Base-by-base conservation (phyloP, 192 early-diverging fungal genomes). In the Linnemannia schmuckeri region DNA sequence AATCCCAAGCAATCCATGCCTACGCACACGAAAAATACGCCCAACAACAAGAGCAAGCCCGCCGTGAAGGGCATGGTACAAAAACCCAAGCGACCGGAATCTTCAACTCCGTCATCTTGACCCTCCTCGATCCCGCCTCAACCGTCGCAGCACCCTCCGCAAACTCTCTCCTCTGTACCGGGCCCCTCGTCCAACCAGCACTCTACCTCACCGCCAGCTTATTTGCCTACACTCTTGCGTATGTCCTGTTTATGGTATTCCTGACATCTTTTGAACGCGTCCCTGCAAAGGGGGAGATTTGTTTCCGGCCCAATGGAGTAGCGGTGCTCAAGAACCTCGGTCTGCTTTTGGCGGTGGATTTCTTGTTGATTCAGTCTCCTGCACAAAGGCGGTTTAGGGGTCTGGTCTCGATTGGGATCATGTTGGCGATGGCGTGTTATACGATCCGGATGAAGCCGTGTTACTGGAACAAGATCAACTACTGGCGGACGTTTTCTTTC, bases 401-500 rank as follows among this genome's bases (percentile, higher is more conserved):
- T 22, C 92, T 94, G 55, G 69, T 96, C 17, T 95, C 95, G 22
- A 92, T 96, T 71, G 87, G 91, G 0, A 94, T 95, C 74, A 88
- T 94, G 33, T 75, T 94, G 38, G 91, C 92, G 12, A 94, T 95
- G 94, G 93, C 93, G 15, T 95, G 94, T 75, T 95, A 94, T 68
- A 96, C 94, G 72, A 93, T 96, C 76, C 92, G 89, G 74, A 91
- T 91, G 72, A 90, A 90, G 72, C 95, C 94, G 5, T 96, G 95
- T 70, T 96, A 95, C 89, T 93, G 94, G 52, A 90, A 93, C 79
- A 89, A 94, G 89, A 94, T 96, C 81, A 96, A 96, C 76, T 95
- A 92, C 55, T 94, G 94, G 89, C 88, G 94, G 63, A 92, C 93
- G 9, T 93, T 89, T 35, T 93, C 93, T 0, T 90, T 95, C 57